phyloP scores from a whole-genome alignment of 2,329 filamentous ascomycete genomes.

The Zasmidium cellare region DNA sequence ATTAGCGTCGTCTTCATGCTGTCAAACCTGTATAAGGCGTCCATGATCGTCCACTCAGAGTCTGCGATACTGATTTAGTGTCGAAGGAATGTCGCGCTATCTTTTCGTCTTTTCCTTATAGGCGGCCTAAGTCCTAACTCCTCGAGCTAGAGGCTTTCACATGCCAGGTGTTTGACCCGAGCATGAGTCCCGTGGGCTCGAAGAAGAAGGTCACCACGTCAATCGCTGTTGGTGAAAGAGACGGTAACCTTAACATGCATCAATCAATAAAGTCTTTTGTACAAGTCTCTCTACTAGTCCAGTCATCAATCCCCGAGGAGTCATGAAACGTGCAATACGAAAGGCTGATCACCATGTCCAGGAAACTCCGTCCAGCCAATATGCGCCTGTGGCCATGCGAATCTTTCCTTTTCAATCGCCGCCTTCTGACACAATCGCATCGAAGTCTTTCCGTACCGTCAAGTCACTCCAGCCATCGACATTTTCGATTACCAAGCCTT shows the following conservation, averaged over 20 bases:
- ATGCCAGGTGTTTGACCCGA: too few species aligned
- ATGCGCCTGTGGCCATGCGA: background rate
- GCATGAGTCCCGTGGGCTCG: too few species aligned
- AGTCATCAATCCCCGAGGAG: background rate
- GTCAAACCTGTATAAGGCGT: too few species aligned
- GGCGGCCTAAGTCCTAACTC: too few species aligned
- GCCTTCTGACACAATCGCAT: constrained; percentile 26
- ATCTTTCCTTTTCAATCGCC: background rate
- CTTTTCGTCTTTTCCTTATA: too few species aligned
- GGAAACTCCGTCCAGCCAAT: background rate
- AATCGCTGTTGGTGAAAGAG: too few species aligned
- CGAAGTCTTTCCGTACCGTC: constrained; percentile 47
- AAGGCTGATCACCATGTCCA: background rate
- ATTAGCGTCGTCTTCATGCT: too few species aligned
- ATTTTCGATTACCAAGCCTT: constrained; percentile 76
- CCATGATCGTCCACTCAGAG: too few species aligned
- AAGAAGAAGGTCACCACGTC: too few species aligned
- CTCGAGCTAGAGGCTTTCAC: too few species aligned
- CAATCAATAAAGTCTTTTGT: background rate
- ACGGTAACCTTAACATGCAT: background rate
- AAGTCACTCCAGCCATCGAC: constrained; percentile 53
- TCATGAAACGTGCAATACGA: background rate
- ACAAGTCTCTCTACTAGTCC: background rate
- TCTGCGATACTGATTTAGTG: too few species aligned
- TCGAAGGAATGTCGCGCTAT: too few species aligned